phyloP scores from a whole-genome alignment of 257 asterid species.

The Haberlea rhodopensis region DNA sequence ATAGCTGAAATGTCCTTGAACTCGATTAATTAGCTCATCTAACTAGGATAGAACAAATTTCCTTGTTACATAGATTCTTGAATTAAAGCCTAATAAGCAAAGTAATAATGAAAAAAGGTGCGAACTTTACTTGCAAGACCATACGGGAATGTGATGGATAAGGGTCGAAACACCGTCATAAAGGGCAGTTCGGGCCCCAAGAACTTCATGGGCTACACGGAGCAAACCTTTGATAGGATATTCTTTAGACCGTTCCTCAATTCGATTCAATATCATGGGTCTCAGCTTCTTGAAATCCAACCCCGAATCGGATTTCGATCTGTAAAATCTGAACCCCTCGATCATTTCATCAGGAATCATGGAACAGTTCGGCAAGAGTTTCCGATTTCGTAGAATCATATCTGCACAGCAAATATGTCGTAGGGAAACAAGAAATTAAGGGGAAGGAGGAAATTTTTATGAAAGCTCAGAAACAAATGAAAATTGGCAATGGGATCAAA shows the following conservation, averaged over 20 bases:
- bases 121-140: slow-evolving; percentile 88
- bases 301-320: slow-evolving; percentile 32
- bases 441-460: too few relatives aligned
- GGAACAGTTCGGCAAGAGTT: slow-evolving; percentile 24
- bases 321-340: slow-evolving; percentile 39
- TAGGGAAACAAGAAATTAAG: too few relatives aligned
- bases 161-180: slow-evolving; percentile 74
- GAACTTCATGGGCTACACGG: slow-evolving; percentile 68
- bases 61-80: background rate
- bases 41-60: too few relatives aligned
- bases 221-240: slow-evolving; percentile 56
- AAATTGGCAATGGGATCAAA: too few relatives aligned
- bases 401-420: background rate
- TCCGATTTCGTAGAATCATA: slow-evolving; percentile 32
- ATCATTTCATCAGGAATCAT: slow-evolving; percentile 27
- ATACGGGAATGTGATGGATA: slow-evolving; percentile 54
- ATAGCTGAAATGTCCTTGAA: background rate
- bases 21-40: background rate
- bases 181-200: slow-evolving; percentile 51
- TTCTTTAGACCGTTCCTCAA: slow-evolving; percentile 68
- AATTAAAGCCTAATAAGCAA: background rate
- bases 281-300: slow-evolving; percentile 59
- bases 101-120: background rate
- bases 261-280: slow-evolving; percentile 76
- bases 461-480: too few relatives aligned